These are phyloP conservation scores for Hippophae gyantsensis DNA, from an alignment of 306 rosid genomes.

Conservation along the genomic window DNA sequence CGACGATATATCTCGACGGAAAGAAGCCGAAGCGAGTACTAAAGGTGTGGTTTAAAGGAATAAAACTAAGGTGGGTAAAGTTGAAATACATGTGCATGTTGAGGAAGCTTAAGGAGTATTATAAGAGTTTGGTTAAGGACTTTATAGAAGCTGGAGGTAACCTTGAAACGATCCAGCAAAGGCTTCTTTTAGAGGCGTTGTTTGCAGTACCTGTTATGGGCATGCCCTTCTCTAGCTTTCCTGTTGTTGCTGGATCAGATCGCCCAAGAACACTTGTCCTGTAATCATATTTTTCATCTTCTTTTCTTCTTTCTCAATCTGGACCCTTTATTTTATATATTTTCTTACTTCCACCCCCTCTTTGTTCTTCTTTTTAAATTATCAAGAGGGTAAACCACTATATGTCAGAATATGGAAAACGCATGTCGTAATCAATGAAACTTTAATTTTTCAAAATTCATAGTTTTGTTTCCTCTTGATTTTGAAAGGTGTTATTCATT, in stretches of 20 bases:
- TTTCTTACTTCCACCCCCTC: too few relatives aligned
- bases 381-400: too few relatives aligned
- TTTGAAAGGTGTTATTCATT: too few relatives aligned
- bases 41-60: constrained; percentile 25
- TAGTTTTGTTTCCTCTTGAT: too few relatives aligned
- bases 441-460: too few relatives aligned
- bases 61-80: constrained; percentile 47
- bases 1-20: constrained; percentile 35
- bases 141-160: constrained; percentile 33
- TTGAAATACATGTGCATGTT: constrained; percentile 31
- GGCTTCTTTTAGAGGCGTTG: constrained; percentile 48
- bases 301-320: neutral
- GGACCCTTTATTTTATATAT: too few relatives aligned
- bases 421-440: too few relatives aligned
- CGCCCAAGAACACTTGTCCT: constrained; percentile 33
- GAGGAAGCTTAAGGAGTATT: constrained; percentile 38
- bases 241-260: constrained; percentile 30
- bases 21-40: constrained; percentile 29
- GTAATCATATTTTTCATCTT: constrained; percentile 1
- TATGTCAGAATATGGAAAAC: too few relatives aligned
- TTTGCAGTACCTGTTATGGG: constrained; percentile 52
- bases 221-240: constrained; percentile 33
- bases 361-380: too few relatives aligned
- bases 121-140: constrained; percentile 32
- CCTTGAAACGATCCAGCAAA: constrained; percentile 44